These are phyloP conservation scores for Schrenkiella parvula DNA, from an alignment of 345 rosid species.

Conservation along the genomic window DNA sequence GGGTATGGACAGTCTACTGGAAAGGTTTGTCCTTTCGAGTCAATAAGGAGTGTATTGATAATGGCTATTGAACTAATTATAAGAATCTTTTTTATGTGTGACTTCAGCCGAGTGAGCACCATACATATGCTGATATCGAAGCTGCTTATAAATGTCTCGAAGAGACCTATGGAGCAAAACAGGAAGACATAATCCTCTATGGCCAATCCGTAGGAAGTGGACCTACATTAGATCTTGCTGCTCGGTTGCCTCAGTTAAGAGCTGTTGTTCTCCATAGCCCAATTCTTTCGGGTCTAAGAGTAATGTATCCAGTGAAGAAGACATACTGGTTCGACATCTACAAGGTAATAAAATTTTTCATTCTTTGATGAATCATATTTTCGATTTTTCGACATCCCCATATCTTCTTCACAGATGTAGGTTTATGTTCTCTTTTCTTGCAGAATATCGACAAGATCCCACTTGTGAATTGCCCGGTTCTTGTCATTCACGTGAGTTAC, in stretches of 20 bases:
- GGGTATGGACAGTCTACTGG: conserved; percentile 97
- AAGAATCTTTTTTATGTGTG: conserved; percentile 2
- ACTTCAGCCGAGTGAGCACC: conserved; percentile 93
- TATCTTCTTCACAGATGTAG: not conserved
- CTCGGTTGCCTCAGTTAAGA: conserved; percentile 67
- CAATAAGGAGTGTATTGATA: not conserved
- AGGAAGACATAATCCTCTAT: conserved; percentile 87
- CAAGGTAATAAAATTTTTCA: conserved; percentile 49
- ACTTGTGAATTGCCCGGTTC: conserved; percentile 87
- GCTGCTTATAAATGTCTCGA: conserved; percentile 93
- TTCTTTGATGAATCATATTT: not conserved
- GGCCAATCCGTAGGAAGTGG: conserved; percentile 99
- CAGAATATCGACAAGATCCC: conserved; percentile 98
- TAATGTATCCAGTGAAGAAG: conserved; percentile 96
- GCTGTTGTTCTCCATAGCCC: conserved; percentile 97
- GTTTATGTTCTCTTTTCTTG: conserved; percentile 23
- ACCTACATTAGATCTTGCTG: conserved; percentile 89
- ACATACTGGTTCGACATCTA: conserved; percentile 98
- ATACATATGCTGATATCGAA: conserved; percentile 96
- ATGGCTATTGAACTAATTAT: conserved; percentile 8
- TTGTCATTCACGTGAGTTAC: conserved; percentile 85
- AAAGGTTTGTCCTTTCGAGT: conserved; percentile 56
- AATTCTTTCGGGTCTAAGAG: conserved; percentile 92
- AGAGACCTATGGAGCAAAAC: conserved; percentile 82
- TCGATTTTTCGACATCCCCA: not conserved